Evolutionary conservation across 768 basidiomycete genomes (phyloP).

Genomic region (Pulveroboletus ravenelii): DNA sequence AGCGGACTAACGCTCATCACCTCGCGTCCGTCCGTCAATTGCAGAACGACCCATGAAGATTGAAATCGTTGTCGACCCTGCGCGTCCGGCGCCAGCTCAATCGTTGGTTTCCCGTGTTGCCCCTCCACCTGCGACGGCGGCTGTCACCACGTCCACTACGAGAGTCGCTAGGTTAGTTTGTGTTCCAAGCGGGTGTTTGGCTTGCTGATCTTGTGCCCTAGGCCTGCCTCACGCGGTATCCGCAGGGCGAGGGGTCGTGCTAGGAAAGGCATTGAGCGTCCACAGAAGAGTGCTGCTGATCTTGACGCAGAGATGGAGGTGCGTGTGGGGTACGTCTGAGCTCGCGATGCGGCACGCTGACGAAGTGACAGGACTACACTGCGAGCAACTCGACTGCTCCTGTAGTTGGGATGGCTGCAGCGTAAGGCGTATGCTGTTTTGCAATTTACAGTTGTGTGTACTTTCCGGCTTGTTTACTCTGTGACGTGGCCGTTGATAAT

Average conservation of each 20-base stretch:
- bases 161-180: constrained; percentile 35
- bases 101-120: constrained; percentile 83
- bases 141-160: constrained; percentile 14
- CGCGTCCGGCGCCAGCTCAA: constrained; percentile 52
- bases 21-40: constrained; percentile 32
- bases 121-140: constrained; percentile 46
- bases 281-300: constrained; percentile 79
- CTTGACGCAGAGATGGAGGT: constrained; percentile 99
- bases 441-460: constrained; percentile 3
- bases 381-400: constrained; percentile 44
- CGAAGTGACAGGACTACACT: constrained; percentile 58
- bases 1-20: constrained; percentile 34
- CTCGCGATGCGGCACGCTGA: not conserved
- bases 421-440: constrained; percentile 10
- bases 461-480: not conserved
- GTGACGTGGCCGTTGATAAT: constrained; percentile 12
- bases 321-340: constrained; percentile 15
- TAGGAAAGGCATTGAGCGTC: constrained; percentile 51
- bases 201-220: constrained; percentile 12
- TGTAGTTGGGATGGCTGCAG: constrained; percentile 43
- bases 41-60: constrained; percentile 98
- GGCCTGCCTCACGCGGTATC: constrained; percentile 37
- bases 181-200: not conserved
- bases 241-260: constrained; percentile 43
- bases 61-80: constrained; percentile 91